A percentile compares a stretch with the other conserved stretches of the same genome.
phyloP scores from a whole-genome alignment of 805 yeast genomes.

The Saccharomycopsis amapae region DNA sequence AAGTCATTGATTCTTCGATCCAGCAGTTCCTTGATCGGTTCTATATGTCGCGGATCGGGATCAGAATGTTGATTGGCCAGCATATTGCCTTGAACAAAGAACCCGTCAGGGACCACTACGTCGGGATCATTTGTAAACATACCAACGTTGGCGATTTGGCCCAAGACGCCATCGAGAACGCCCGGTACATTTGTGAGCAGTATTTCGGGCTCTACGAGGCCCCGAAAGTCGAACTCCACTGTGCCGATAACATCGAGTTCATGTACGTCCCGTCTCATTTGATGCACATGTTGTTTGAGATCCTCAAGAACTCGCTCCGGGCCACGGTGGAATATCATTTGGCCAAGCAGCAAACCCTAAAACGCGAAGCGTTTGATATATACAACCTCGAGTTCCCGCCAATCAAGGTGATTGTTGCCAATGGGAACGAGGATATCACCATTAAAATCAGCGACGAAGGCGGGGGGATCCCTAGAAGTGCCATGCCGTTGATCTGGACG shows the following conservation, averaged over 20 bases:
- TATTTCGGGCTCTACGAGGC: constrained; percentile 83
- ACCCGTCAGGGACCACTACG: constrained; percentile 60
- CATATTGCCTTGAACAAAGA: constrained; percentile 77
- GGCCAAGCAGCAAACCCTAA: constrained; percentile 41
- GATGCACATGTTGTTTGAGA: constrained; percentile 86
- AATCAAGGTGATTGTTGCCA: constrained; percentile 77
- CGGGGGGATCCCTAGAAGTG: constrained; percentile 84
- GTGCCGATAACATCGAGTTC: constrained; percentile 68
- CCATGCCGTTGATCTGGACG: constrained; percentile 83
- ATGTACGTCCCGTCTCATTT: constrained; percentile 93
- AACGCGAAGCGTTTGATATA: constrained; percentile 27
- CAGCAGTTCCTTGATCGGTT: constrained; percentile 80
- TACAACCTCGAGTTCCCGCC: constrained; percentile 74
- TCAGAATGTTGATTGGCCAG: constrained; percentile 91
- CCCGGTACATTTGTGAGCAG: constrained; percentile 85
- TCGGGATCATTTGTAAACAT: constrained; percentile 81
- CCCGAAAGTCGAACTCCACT: constrained; percentile 72
- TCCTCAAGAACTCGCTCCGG: constrained; percentile 75
- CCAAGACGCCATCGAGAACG: constrained; percentile 83
- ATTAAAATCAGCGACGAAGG: constrained; percentile 90
- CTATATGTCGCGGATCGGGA: constrained; percentile 87
- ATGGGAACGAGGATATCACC: constrained; percentile 86
- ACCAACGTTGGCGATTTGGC: constrained; percentile 81
- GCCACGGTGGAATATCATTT: constrained; percentile 84
- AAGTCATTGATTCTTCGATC: constrained; percentile 58